Percentiles rank a stretch among this genome's conserved stretches.
phyloP scores from a whole-genome alignment of 2,329 filamentous ascomycete species.

The Alternaria brassicae region DNA sequence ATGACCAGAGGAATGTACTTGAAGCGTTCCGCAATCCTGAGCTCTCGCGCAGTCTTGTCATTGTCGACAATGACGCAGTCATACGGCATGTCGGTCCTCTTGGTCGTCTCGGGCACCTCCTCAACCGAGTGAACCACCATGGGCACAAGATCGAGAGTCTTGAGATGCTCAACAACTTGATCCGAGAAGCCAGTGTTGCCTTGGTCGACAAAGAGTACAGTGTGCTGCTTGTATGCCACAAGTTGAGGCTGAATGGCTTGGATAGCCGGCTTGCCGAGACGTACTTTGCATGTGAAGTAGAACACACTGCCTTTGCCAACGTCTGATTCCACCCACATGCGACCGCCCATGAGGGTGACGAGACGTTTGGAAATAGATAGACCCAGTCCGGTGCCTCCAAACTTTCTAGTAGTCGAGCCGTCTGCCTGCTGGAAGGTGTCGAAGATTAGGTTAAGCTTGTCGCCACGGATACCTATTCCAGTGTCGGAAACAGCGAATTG shows the following conservation, averaged over 20 bases:
- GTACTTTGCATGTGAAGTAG: slow-evolving; percentile 94
- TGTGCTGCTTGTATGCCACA: slow-evolving; percentile 88
- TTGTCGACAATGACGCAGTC: slow-evolving; percentile 97
- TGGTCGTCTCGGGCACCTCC: slow-evolving; percentile 66
- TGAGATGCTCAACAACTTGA: slow-evolving; percentile 80
- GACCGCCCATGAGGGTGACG: slow-evolving; percentile 94
- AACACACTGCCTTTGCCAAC: slow-evolving; percentile 92
- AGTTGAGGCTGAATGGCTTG: slow-evolving; percentile 82
- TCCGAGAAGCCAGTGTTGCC: slow-evolving; percentile 77
- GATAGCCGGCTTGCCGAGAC: slow-evolving; percentile 80
- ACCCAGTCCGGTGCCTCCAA: slow-evolving; percentile 92
- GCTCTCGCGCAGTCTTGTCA: slow-evolving; percentile 83
- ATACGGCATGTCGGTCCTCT: slow-evolving; percentile 67
- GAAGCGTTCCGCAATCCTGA: slow-evolving; percentile 90
- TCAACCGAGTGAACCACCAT: slow-evolving; percentile 81
- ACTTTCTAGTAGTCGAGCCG: slow-evolving; percentile 93
- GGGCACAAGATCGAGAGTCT: slow-evolving; percentile 78
- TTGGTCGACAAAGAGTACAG: slow-evolving; percentile 94
- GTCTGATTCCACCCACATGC: slow-evolving; percentile 93
- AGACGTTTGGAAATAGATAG: slow-evolving; percentile 94
- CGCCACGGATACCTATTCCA: slow-evolving; percentile 92
- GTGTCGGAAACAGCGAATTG: slow-evolving; percentile 97
- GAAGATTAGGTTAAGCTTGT: slow-evolving; percentile 97
- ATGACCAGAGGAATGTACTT: slow-evolving; percentile 97
- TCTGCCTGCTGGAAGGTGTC: slow-evolving; percentile 99